phyloP scores from a whole-genome alignment of 345 rosid species.

The Citrus trifoliata region DNA sequence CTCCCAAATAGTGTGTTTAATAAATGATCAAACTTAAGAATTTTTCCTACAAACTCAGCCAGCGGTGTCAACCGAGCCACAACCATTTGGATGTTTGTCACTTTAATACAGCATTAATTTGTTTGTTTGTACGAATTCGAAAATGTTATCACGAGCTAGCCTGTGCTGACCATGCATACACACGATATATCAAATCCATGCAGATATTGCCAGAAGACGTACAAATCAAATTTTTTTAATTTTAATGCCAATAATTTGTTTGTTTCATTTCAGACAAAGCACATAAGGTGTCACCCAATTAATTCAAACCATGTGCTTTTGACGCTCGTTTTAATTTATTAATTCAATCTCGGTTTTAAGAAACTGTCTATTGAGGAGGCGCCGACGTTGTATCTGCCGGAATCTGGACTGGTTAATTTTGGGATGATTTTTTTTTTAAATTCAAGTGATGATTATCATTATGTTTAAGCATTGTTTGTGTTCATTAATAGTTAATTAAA shows the following conservation, averaged over 20 bases:
- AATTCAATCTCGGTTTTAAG: not conserved
- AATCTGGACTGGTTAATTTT: not conserved
- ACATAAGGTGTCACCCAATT: not conserved
- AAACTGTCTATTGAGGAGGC: not conserved
- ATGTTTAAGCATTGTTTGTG: too few species aligned
- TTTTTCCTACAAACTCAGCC: too few species aligned
- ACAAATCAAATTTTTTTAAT: not conserved
- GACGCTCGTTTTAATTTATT: not conserved
- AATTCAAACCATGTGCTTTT: not conserved
- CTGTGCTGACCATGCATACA: not conserved
- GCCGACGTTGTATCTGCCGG: not conserved
- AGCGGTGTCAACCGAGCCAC: too few species aligned
- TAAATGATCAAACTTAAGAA: too few species aligned
- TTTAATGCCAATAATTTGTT: not conserved
- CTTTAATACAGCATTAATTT: too few species aligned
- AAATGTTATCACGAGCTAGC: too few species aligned
- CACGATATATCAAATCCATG: not conserved
- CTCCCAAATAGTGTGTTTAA: too few species aligned
- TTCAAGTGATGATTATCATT: not conserved
- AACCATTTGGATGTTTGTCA: too few species aligned
- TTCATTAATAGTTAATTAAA: too few species aligned
- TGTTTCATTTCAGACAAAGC: not conserved
- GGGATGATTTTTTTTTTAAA: not conserved
- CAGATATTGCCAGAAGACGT: not conserved
- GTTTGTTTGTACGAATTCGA: too few species aligned